Evolutionary conservation across 495 filamentous ascomycete genomes (phyloP), one percentile per base, ranked within the genome.

Genomic region (Xylaria telfairii): DNA sequence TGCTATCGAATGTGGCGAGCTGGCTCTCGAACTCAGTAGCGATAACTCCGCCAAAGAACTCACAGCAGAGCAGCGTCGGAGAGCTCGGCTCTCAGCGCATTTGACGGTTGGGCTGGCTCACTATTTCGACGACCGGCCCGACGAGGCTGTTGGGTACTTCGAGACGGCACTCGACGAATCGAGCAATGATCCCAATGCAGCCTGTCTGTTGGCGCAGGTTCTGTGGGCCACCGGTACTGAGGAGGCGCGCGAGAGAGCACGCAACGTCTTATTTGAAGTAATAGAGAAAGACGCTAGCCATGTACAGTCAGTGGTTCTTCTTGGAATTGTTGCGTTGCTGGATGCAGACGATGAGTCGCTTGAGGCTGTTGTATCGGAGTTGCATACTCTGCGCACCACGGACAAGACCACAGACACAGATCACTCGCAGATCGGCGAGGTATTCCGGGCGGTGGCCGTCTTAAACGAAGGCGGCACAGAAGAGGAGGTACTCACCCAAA

Each of bases 201-300:
- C 95, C 19, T 97, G 94, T 75, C 85, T 97, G 19, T 85, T 98
- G 10, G 91, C 94, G 2, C 92, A 98, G 76, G 90, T 98, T 3
- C 86, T 98, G 7, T 99, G 95, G 94, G 94, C 93, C 3, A 95
- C 92, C 76, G 95, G 93, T 30, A 90, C 89, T 1, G 88, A 91
- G 9, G 88, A 92, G 15, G 92, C 94, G 60, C 86, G 90, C 49
- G 86, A 86, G 51, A 88, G 93, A 67, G 93, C 95, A 15, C 87
- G 92, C 6, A 89, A 96, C 60, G 87, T 96, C 69, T 81, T 98
- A 26, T 93, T 97, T 73, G 89, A 90, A 17, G 82, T 91, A 62
- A 89, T 97, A 19, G 92, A 94, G 74, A 84, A 76, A 26, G 80
- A 92, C 64, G 88, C 92, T 0, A 87, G 89, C 5, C 95, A 98